Evolutionary conservation across 2,329 filamentous ascomycete species (phyloP), one percentile per base, ranked within the genome.

Genomic region (Cladorrhinum sp.): DNA sequence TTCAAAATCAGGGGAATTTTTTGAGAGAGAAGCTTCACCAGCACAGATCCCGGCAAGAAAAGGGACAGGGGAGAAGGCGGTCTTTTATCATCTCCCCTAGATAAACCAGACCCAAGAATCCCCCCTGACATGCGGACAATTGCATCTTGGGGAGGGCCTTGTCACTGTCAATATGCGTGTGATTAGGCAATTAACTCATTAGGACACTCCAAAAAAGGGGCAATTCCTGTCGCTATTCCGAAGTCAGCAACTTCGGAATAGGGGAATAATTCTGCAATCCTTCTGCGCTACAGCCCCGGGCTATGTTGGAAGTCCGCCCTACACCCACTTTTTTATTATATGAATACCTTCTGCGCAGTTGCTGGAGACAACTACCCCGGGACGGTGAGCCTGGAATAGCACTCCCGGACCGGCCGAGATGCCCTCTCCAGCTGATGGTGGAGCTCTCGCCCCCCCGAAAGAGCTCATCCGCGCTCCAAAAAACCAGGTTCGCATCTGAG

Each of bases 371-470:
- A n/a, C n/a, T n/a, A n/a, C n/a, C 45, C 23, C 18, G 36, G 23
- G 36, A 57, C 41, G 53, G 49, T 52, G 50, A 59, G 38, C 50
- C 41, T 45, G 18, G 41, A 45, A 45, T 45, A 45, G 41, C 16
- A 45, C 16, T 55, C 57, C 52, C 50, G 25, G 54, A 62, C 59
- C 62, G 62, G 22, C 62, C 55, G 55, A 55, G 27, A 57, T 59
- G 22, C 32, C 25, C 29, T 45, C 29, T 36, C 32, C 32, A 36
- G 32, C 12, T 32, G 18, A 22, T 20, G 36, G 59, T 64, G 62
- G 57, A 64, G 49, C 55, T 53, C 36, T 20, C n/a, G 32, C 12
- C 9, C 41, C n/a, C n/a, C 41, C 16, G 18, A 45, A 22, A 22
- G 41, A 18, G 41, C 41, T 45, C 41, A n/a, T 41, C 36, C 36